phyloP scores from a whole-genome alignment of 1,139 yeast species.

The Torulaspora globosa region DNA sequence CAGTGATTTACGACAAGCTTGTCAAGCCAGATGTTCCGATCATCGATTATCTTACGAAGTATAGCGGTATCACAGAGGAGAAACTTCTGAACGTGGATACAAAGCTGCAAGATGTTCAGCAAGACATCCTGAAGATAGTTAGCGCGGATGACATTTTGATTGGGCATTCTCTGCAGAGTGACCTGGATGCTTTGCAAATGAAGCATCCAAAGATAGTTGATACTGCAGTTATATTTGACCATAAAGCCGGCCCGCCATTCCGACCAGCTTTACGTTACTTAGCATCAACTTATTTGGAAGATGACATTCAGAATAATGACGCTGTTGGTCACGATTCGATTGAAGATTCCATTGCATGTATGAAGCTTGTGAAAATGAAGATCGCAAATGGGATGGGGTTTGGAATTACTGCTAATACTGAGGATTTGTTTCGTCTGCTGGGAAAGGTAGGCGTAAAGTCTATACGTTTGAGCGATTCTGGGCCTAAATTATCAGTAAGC shows the following conservation, averaged over 20 bases:
- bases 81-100: constrained; percentile 59
- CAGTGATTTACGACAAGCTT: constrained; percentile 60
- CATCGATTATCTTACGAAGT: constrained; percentile 72
- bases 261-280: constrained; percentile 75
- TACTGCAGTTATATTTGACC: constrained; percentile 63
- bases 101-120: constrained; percentile 63
- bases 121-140: constrained; percentile 45
- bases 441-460: constrained; percentile 39
- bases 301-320: constrained; percentile 59
- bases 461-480: constrained; percentile 39
- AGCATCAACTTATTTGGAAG: constrained; percentile 50
- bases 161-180: constrained; percentile 73
- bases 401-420: constrained; percentile 53
- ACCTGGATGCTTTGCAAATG: constrained; percentile 54
- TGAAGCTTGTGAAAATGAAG: constrained; percentile 70
- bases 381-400: constrained; percentile 59
- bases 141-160: constrained; percentile 54
- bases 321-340: constrained; percentile 76
- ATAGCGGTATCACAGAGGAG: constrained; percentile 82
- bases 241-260: constrained; percentile 71
- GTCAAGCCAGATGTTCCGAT: constrained; percentile 76
- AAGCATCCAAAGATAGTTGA: constrained; percentile 67
- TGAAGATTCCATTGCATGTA: constrained; percentile 79
- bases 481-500: constrained; percentile 18
- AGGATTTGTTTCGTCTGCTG: constrained; percentile 40